Evolutionary conservation across 129 eudicot species (phyloP).

Genomic region (Scalesia atractyloides): DNA sequence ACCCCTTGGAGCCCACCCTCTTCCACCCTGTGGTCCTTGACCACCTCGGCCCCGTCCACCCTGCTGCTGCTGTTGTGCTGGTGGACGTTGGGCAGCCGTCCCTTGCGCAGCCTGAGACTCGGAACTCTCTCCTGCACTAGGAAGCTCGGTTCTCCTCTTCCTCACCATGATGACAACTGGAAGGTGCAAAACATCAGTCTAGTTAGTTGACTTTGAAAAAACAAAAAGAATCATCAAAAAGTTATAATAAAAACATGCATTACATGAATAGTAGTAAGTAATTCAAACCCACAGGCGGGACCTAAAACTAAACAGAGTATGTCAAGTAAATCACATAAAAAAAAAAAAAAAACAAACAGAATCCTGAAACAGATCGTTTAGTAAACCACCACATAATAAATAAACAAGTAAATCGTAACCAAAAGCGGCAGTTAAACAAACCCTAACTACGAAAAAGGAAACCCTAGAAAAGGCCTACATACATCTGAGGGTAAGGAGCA

Average conservation of each 20-base stretch:
- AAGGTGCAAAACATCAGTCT: conserved; percentile 16
- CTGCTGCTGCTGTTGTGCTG: conserved; percentile 21
- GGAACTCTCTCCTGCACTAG: conserved; percentile 56
- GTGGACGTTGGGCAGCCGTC: conserved; percentile 8
- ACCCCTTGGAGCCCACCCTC: conserved; percentile 54
- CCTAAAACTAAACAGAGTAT: background rate
- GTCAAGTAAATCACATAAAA: too few species aligned
- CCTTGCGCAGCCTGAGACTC: conserved; percentile 49
- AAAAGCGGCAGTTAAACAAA: background rate
- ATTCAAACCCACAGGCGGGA: background rate
- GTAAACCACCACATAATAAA: background rate
- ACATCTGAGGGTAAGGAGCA: conserved; percentile 3
- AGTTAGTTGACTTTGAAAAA: background rate
- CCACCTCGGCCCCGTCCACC: conserved; percentile 59
- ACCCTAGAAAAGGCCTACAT: conserved; percentile 28
- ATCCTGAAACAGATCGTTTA: background rate
- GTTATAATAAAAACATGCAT: conserved; percentile 11
- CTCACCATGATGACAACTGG: conserved; percentile 67
- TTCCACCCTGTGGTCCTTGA: conserved; percentile 44
- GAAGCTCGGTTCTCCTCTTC: conserved; percentile 68
- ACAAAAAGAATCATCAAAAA: background rate
- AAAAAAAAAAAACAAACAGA: background rate
- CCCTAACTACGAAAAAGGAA: conserved; percentile 21
- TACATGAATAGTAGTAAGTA: background rate
- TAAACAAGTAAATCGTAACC: conserved; percentile 5